A percentile compares a stretch with the other conserved stretches of the same genome.
phyloP scores from a whole-genome alignment of 768 basidiomycete genomes.

The Suillus cothurnatus region DNA sequence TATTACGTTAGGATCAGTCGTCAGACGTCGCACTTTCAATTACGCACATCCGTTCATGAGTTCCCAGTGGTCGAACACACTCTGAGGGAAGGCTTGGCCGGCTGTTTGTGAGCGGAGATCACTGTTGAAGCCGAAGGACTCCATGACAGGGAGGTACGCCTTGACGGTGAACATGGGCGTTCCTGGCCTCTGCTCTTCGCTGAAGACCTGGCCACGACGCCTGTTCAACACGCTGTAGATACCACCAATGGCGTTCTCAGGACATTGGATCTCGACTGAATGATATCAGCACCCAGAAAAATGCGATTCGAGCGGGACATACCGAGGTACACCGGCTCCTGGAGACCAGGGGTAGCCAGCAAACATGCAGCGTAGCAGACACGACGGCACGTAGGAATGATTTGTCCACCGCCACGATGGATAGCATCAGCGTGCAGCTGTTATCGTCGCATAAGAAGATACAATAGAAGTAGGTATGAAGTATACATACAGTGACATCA shows the following conservation, averaged over 20 bases:
- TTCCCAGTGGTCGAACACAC: constrained; percentile 94
- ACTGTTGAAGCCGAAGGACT: constrained; percentile 98
- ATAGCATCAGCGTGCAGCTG: constrained; percentile 98
- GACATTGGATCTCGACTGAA: constrained; percentile 95
- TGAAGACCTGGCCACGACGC: constrained; percentile 98
- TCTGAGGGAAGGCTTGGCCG: constrained; percentile 98
- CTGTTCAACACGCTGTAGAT: constrained; percentile 94
- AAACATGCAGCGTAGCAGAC: constrained; percentile 95
- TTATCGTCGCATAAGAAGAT: constrained; percentile 4
- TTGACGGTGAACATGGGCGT: constrained; percentile 99
- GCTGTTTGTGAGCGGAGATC: constrained; percentile 89
- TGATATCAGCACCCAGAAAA: constrained; percentile 15
- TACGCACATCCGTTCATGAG: constrained; percentile 76
- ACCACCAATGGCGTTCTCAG: constrained; percentile 96
- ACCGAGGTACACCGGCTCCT: constrained; percentile 97
- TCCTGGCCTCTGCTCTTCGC: constrained; percentile 94
- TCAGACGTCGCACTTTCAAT: neutral
- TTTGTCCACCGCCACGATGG: constrained; percentile 98
- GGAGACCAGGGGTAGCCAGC: constrained; percentile 87
- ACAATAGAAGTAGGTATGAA: neutral
- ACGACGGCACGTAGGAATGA: constrained; percentile 96
- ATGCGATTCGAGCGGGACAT: constrained; percentile 20
- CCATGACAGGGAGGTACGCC: constrained; percentile 89
- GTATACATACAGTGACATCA: constrained; percentile 81
- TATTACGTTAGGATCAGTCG: constrained; percentile 11